Percentiles rank a stretch among this genome's conserved stretches.
phyloP scores from a whole-genome alignment of 2,329 filamentous ascomycete genomes.

The Lecanicillium sp. region DNA sequence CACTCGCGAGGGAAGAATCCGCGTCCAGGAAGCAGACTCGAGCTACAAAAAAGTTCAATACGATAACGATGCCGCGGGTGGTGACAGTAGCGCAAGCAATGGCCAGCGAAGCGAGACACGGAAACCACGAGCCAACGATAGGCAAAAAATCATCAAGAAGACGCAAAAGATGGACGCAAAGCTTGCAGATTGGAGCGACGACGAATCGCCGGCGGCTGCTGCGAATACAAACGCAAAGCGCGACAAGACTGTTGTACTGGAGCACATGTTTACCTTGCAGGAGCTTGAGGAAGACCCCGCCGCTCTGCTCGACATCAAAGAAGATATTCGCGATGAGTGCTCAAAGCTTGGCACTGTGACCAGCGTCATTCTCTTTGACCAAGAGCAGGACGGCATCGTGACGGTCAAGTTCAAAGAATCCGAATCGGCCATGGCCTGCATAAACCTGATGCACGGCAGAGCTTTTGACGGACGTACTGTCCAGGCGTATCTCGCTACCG shows the following conservation, averaged over 20 bases:
- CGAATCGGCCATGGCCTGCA: conserved; percentile 64
- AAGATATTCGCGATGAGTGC: conserved; percentile 88
- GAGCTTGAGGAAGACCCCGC: conserved; percentile 81
- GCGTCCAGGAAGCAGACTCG: conserved; percentile 75
- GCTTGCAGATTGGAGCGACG: conserved; percentile 91
- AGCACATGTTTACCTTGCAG: conserved; percentile 84
- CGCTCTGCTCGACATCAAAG: conserved; percentile 82
- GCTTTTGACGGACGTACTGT: conserved; percentile 67
- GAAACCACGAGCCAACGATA: conserved; percentile 44
- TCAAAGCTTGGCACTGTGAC: conserved; percentile 79
- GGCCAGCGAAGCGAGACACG: conserved; percentile 32
- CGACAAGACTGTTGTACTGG: conserved; percentile 79
- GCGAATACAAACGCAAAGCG: conserved; percentile 43
- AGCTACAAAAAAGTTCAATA: conserved; percentile 88
- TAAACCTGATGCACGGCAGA: conserved; percentile 71
- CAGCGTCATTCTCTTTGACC: conserved; percentile 84
- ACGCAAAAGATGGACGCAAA: conserved; percentile 88
- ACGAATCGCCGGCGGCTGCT: conserved; percentile 52
- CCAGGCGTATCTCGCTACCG: conserved; percentile 62
- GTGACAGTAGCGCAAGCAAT: conserved; percentile 12
- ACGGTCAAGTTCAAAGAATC: conserved; percentile 73
- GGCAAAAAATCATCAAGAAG: conserved; percentile 84
- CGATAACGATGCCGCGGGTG: conserved; percentile 29
- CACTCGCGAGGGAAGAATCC: conserved; percentile 57
- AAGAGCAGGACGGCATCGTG: conserved; percentile 76